Base-by-base conservation (phyloP, 441 rosid species). In the Raphanus hybrid region DNA sequence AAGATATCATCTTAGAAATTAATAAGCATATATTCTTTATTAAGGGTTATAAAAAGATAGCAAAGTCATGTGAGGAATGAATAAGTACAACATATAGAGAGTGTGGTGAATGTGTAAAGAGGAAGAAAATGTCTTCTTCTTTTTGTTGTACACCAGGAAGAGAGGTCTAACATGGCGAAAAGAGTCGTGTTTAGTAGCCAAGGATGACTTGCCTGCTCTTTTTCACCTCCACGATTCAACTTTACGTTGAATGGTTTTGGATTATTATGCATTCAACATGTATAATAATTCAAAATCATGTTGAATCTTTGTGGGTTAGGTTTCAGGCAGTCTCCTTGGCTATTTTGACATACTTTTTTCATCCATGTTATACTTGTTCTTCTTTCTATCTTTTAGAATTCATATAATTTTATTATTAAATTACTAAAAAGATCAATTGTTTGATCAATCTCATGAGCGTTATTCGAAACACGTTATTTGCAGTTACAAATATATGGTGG, bases 271-370 rank as follows among this genome's bases (percentile, higher is more conserved):
- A 37, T 45, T 14, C 12, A 5, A 64, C 14, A 57, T 5, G 75
- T 65, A 64, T 77, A 65, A 59, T 59, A 48, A 59, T 45, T 71
- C 16, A 0, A 59, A 68, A 55, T 1, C 50, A 70, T 70, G 58
- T 62, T 76, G 80, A 76, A 63, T 69, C 75, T 8, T 76, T 76
- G 66, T 0, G 71, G 79, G 75, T 54, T 64, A 63, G 37, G 80
- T 70, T 70, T 78, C 75, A 78, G 75, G 82, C 78, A 78, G 71
- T 78, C 78, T 78, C 78, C 41, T 78, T 78, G 78, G 82, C 82
- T 78, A 78, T 68, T 8, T 78, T 73, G 78, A 78, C 78, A 74
- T 63, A 18, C 60, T 73, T 52, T 52, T 62, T 61, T 69, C 70
- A 62, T 27, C 48, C 78, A 78, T 78, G 78, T 63, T 68, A 78